Base-by-base conservation (phyloP, 495 filamentous ascomycete species). In the Echria macrotheca region DNA sequence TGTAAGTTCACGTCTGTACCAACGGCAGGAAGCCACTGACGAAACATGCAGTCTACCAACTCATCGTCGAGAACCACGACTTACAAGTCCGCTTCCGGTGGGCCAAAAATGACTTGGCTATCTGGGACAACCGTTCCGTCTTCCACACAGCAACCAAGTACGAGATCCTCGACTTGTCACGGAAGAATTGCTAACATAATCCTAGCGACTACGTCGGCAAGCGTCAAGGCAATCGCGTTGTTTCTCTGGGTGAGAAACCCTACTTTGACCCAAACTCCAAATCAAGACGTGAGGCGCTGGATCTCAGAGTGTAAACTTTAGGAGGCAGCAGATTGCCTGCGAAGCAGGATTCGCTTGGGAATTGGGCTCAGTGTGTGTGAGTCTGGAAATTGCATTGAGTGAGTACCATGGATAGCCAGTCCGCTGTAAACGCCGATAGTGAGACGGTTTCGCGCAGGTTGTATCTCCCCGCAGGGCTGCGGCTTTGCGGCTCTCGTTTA, bases 11-110 rank as follows among this genome's bases (percentile, higher is more conserved):
- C n/a, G 36, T 47, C 12, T 31, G 14, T 37, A 36, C 1, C 29
- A 19, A 17, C 26, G 9, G 14, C 52, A n/a, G 6, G 54, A 33
- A 53, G 38, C 23, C n/a, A 15, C 9, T 31, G 1, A 25, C 35
- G 12, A 14, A 26, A 12, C 24, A 38, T 10, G 10, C 42, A 67
- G 64, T 89, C 46, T 79, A 77, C 21, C 66, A 71, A 17, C 53
- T 87, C 17, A 74, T 89, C 42, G 65, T 71, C 6, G 79, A 88
- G 59, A 88, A 87, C 54, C 86, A 87, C 53, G 85, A 90, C 58
- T 63, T 86, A 38, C 85, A 89, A 63, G 82, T 85, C 2, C 72
- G 86, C 5, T 72, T 77, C 61, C 70, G 75, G 45, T 88, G 81
- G 82, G 76, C 78, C 52, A 60, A 68, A 51, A 78, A 78, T 49